Evolutionary conservation across 306 rosid species (phyloP), one percentile per base, ranked within the genome.

Genomic region (Fragaria ananassa): DNA sequence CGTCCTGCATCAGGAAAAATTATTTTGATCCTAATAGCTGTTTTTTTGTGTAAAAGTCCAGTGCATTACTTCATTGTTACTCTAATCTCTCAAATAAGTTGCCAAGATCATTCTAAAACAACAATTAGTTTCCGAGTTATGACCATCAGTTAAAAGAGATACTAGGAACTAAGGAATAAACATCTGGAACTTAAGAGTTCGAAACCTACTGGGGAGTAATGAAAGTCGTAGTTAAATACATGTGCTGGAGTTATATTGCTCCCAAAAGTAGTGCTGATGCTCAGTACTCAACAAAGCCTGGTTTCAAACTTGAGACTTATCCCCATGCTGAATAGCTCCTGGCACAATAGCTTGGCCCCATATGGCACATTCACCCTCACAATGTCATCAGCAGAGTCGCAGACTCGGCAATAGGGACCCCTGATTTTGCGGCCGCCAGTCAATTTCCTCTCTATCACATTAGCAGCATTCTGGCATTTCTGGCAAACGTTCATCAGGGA

Each of bases 271-370:
- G 13, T 31, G 39, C 46, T 64, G 63, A 19, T 81, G 71, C 41
- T 29, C 64, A 71, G 2, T 17, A 17, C n/a, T 78, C 88, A 96
- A 77, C 97, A 87, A 29, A 80, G 82, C 68, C 81, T 75, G 41
- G 98, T 88, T 76, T 96, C 96, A 74, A 89, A 96, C 81, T 96
- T 91, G 14, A 96, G 88, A 75, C 60, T 87, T 15, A 96, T 96
- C n/a, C 98, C 99, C 99, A 93, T 93, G 90, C 96, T 89, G 77
- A 96, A 96, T 7, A 96, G 98, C 89, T 96, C 99, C 83, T 92
- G 99, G 83, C 85, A 81, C 86, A 96, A 39, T 18, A 92, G 68
- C 75, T 96, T 96, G 14, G 98, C 98, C 54, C 99, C 99, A 73
- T 92, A 93, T 0, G 99, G 99, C 34, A 96, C 96, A 74, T 77